A percentile compares a stretch with the other conserved stretches of the same genome.
Evolutionary conservation across 768 basidiomycete species (phyloP).

Genomic region (Boletus tomentosulus): DNA sequence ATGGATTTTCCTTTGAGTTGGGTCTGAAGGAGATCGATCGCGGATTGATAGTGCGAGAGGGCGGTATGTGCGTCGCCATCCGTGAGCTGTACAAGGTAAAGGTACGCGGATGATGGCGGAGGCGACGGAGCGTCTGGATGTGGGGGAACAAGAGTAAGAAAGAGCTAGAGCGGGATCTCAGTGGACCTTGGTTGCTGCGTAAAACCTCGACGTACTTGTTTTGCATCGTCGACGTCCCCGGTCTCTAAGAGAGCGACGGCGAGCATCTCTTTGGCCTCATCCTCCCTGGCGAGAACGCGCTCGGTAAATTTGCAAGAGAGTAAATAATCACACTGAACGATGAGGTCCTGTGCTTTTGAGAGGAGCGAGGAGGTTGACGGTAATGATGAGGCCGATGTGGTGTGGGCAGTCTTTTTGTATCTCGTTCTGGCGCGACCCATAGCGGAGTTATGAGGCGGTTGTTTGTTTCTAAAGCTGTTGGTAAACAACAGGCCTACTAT

Average conservation of each 20-base stretch:
- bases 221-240: slow-evolving; percentile 72
- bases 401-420: slow-evolving; percentile 26
- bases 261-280: slow-evolving; percentile 73
- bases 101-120: slow-evolving; percentile 72
- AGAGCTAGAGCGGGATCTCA: too few relatives aligned
- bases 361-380: slow-evolving; percentile 55
- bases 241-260: slow-evolving; percentile 76
- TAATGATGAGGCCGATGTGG: slow-evolving; percentile 17
- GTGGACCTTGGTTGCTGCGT: not conserved
- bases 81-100: slow-evolving; percentile 84
- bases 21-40: slow-evolving; percentile 61
- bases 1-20: slow-evolving; percentile 76
- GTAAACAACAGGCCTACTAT: too few relatives aligned
- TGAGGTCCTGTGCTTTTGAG: slow-evolving; percentile 75
- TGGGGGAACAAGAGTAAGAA: slow-evolving; percentile 57
- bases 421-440: slow-evolving; percentile 59
- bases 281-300: slow-evolving; percentile 61
- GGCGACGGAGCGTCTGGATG: slow-evolving; percentile 52
- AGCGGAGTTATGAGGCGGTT: slow-evolving; percentile 1
- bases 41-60: slow-evolving; percentile 74
- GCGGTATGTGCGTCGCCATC: slow-evolving; percentile 74
- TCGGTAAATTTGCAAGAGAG: slow-evolving; percentile 70
- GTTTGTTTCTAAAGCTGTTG: not conserved
- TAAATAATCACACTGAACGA: slow-evolving; percentile 81
- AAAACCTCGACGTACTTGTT: slow-evolving; percentile 44